Percentiles rank a stretch among this genome's conserved stretches.
Evolutionary conservation across 2,329 filamentous ascomycete species (phyloP).

Genomic region (Pseudocercospora vitis): DNA sequence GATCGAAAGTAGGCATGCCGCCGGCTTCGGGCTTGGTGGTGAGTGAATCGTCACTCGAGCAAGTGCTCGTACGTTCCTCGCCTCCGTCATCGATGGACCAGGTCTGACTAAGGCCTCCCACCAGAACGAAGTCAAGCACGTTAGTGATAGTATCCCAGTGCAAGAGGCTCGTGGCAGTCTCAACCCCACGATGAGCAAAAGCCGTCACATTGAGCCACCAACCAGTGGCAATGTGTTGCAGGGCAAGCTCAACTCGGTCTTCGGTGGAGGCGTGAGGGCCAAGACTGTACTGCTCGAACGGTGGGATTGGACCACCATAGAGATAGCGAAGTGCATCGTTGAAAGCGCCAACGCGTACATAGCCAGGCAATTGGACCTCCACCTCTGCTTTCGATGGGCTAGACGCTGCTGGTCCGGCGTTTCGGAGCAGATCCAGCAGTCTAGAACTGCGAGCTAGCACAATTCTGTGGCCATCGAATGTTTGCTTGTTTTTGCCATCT

Average conservation of each 20-base stretch:
- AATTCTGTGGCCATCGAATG: conserved; percentile 35
- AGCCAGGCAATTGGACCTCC: conserved; percentile 24
- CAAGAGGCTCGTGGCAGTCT: conserved; percentile 59
- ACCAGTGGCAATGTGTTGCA: conserved; percentile 66
- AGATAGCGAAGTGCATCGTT: conserved; percentile 35
- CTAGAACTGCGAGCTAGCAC: conserved; percentile 35
- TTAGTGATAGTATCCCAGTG: conserved; percentile 64
- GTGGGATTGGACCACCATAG: conserved; percentile 36
- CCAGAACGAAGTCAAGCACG: conserved; percentile 60
- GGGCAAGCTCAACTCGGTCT: conserved; percentile 40
- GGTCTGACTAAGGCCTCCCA: conserved; percentile 44
- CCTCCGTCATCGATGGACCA: conserved; percentile 38
- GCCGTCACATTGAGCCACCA: conserved; percentile 56
- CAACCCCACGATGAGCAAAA: conserved; percentile 59
- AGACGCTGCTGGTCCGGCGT: conserved; percentile 13
- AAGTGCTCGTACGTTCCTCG: conserved; percentile 41
- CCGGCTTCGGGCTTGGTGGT: conserved; percentile 25
- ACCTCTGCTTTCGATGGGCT: conserved; percentile 24
- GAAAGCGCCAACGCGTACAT: conserved; percentile 30
- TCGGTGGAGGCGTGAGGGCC: conserved; percentile 17
- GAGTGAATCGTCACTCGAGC: conserved; percentile 34
- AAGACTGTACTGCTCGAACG: conserved; percentile 24
- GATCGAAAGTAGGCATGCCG: conserved; percentile 49
- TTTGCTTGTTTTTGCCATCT: conserved; percentile 16
- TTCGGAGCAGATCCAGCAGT: conserved; percentile 30